These are phyloP conservation scores for Pseudogymnoascus sp. DNA, from an alignment of 2,329 filamentous ascomycete genomes.

Conservation along the genomic window DNA sequence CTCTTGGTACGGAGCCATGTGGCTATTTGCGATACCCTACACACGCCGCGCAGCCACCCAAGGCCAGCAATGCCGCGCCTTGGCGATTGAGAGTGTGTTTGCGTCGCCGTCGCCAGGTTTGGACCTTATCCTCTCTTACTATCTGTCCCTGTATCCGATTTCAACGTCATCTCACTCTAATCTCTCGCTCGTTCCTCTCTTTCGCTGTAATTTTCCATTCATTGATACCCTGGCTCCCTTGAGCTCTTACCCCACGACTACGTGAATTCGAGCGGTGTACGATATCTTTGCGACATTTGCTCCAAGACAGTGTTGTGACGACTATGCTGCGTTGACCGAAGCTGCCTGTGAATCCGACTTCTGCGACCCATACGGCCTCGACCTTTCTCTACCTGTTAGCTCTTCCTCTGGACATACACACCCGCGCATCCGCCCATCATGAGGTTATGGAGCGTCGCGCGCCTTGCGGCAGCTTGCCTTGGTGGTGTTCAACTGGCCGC, in stretches of 20 bases:
- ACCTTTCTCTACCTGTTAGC: not conserved
- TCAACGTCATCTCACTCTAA: not conserved
- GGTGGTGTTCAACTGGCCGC: not conserved
- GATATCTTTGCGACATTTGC: not conserved
- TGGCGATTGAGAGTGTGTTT: not conserved
- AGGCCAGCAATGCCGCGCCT: slow-evolving; percentile 7
- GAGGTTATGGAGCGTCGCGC: not conserved
- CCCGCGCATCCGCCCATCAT: not conserved
- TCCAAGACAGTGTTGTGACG: not conserved
- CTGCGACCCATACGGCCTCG: not conserved
- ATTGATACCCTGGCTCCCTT: not conserved
- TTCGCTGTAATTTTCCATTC: not conserved
- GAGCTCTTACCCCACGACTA: not conserved
- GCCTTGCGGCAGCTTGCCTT: not conserved
- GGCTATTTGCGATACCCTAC: not conserved
- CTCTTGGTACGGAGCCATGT: not conserved
- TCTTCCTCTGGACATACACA: not conserved
- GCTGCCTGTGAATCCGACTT: not conserved
- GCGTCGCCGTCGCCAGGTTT: not conserved
- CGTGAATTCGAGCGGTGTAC: not conserved
- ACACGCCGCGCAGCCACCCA: not conserved
- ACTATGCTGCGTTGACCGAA: not conserved
- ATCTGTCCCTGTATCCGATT: not conserved
- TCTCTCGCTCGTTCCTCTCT: not conserved
- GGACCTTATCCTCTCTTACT: not conserved